These are phyloP conservation scores for Brassica carinata DNA, from an alignment of 345 rosid species.

Conservation along the genomic window DNA sequence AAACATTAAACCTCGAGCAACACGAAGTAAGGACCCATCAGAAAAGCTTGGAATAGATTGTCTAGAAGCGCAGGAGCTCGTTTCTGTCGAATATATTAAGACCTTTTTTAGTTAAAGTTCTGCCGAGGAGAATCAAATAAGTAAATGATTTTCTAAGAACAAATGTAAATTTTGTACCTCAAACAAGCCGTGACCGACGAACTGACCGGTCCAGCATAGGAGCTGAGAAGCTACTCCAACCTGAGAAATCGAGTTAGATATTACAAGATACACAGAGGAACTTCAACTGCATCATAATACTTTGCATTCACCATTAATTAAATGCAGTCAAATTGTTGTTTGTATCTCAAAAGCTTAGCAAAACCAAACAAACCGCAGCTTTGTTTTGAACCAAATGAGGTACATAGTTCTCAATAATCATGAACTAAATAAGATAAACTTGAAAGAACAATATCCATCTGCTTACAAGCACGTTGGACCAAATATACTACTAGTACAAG, in stretches of 20 bases:
- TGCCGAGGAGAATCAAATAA: neutral
- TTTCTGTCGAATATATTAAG: conserved; percentile 44
- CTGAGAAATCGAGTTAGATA: conserved; percentile 40
- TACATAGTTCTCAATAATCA: too few relatives aligned
- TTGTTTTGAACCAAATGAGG: neutral
- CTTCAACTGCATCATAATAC: neutral
- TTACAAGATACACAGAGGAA: neutral
- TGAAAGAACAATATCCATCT: too few relatives aligned
- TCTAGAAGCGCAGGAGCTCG: conserved; percentile 82
- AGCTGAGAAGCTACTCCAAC: conserved; percentile 69
- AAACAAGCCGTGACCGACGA: conserved; percentile 76
- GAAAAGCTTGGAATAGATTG: conserved; percentile 67
- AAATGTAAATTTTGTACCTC: conserved; percentile 51
- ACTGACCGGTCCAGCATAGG: conserved; percentile 73
- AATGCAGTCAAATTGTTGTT: neutral
- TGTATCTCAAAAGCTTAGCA: neutral
- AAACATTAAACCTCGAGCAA: conserved; percentile 63
- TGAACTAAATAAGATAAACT: too few relatives aligned
- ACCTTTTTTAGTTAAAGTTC: neutral
- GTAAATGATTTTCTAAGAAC: neutral
- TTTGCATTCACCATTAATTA: neutral
- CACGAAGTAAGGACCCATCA: conserved; percentile 84
- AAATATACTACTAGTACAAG: neutral
- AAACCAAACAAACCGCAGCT: neutral
- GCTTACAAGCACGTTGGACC: too few relatives aligned